A percentile compares a stretch with the other conserved stretches of the same genome.
Evolutionary conservation across 306 rosid species (phyloP).

Genomic region (Fragaria iinumae): DNA sequence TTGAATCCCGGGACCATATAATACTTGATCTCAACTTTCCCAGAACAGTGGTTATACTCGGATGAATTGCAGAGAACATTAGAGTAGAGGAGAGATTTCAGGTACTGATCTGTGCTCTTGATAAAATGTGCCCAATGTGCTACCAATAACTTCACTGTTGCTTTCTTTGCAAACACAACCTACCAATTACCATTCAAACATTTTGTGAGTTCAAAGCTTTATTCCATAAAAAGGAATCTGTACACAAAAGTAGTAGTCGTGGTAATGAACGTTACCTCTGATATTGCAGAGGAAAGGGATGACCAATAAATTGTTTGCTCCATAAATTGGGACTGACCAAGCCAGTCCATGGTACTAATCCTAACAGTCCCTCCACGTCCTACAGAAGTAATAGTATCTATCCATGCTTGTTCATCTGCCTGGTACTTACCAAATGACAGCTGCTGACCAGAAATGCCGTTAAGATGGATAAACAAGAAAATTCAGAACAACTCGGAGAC

Average conservation of each 20-base stretch:
- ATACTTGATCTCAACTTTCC: conserved; percentile 89
- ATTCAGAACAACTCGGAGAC: background rate
- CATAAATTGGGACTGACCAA: conserved; percentile 76
- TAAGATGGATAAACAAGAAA: conserved; percentile 22
- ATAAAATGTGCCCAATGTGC: conserved; percentile 82
- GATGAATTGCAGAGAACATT: conserved; percentile 83
- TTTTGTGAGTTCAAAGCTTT: background rate
- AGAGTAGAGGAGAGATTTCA: conserved; percentile 74
- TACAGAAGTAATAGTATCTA: conserved; percentile 79
- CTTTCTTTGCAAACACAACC: conserved; percentile 80
- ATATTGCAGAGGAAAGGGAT: conserved; percentile 79
- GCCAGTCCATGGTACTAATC: conserved; percentile 95
- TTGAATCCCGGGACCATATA: conserved; percentile 81
- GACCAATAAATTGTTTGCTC: conserved; percentile 77
- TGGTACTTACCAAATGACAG: conserved; percentile 73
- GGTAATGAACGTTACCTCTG: conserved; percentile 58
- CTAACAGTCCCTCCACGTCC: conserved; percentile 48
- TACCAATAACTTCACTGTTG: conserved; percentile 74
- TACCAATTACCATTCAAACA: conserved; percentile 4
- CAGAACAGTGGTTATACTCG: conserved; percentile 57
- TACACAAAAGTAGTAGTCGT: background rate
- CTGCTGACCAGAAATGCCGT: conserved; percentile 47
- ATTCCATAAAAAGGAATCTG: background rate
- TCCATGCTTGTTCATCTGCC: conserved; percentile 91
- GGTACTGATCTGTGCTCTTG: conserved; percentile 62